Evolutionary conservation across 2,329 filamentous ascomycete genomes (phyloP), one percentile per base, ranked within the genome.

Genomic region (Gnomoniopsis sp.): DNA sequence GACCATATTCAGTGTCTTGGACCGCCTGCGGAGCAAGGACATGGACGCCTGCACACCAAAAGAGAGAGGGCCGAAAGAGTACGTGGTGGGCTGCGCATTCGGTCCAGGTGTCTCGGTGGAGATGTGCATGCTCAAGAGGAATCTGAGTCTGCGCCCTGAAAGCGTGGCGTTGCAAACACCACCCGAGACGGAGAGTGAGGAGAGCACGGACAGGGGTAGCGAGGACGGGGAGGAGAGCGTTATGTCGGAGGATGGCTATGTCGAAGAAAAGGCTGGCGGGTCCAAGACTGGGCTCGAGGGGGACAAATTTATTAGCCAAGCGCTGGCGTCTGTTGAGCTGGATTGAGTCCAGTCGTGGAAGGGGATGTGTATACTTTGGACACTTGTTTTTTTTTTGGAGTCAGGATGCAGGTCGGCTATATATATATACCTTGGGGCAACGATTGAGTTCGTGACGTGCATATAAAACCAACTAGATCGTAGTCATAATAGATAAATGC

Each of bases 81-180:
- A 85, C 58, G 79, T 90, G 6, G 79, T 89, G 1, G 86, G 83
- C 1, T 87, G 85, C 63, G 87, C 87, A 2, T 90, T 90, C 67
- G 88, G 88, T 0, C 88, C 88, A 0, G 88, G 88, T 0, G 85
- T 90, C 63, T 71, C 82, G 6, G 79, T 89, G 33, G 87, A 90
- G 73, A 87, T 87, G 81, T 86, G 84, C 68, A 77, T 89, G 72
- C 70, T 90, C 65, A 86, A 79, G 72, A 74, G 84, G 46, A 75
- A 76, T 53, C 64, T 75, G 67, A 65, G 62, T 33, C 43, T 55
- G 6, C 17, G 30, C 3, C 64, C 62, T 19, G 68, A 65, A 6
- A 51, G 66, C n/a, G 68, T 65, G 19, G 79, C 76, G 7, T 62
- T 82, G 33, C 76, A 78, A 59, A 83, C 80, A 34, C 80, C 80